Conservation (phyloP, 1,284 basidiomycete genomes). For the Inonotus obliquus region DNA sequence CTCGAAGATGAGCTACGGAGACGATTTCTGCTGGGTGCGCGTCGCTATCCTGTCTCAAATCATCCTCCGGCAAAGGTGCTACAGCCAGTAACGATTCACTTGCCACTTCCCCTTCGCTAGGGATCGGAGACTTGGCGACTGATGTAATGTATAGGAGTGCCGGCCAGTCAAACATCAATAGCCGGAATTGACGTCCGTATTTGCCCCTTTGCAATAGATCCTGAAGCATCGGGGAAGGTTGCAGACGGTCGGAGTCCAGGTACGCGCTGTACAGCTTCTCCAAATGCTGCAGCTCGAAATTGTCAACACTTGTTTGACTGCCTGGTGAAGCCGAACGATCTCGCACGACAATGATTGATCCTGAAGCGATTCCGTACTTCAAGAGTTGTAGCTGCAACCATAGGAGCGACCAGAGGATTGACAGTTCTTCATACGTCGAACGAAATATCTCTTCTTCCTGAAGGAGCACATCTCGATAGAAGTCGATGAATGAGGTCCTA, state of each 20-base stretch:
- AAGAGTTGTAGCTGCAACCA: constrained; percentile 67
- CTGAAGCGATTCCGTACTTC: constrained; percentile 57
- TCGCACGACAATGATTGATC: constrained; percentile 50
- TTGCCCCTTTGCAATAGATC: constrained; percentile 50
- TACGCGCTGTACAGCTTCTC: constrained; percentile 48
- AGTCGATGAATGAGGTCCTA: constrained; percentile 48
- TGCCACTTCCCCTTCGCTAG: constrained; percentile 25
- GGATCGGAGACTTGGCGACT: constrained; percentile 46
- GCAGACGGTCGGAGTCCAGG: constrained; percentile 38
- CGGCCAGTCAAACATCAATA: constrained; percentile 63
- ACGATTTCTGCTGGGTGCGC: constrained; percentile 54
- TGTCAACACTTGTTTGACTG: constrained; percentile 34
- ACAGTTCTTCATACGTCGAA: constrained; percentile 63
- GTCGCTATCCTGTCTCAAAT: constrained; percentile 26
- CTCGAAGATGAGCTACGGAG: constrained; percentile 52
- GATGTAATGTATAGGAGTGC: constrained; percentile 57
- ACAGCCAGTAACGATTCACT: constrained; percentile 45
- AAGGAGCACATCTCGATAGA: constrained; percentile 43
- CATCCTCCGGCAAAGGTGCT: constrained; percentile 23
- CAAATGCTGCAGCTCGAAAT: constrained; percentile 56
- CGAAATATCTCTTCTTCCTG: constrained; percentile 39
- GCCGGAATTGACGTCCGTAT: constrained; percentile 32
- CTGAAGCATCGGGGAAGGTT: constrained; percentile 40
- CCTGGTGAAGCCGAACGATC: constrained; percentile 28
- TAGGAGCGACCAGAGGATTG: constrained; percentile 51